phyloP scores from a whole-genome alignment of 495 filamentous ascomycete species.

The Talaromyces proteolyticus region DNA sequence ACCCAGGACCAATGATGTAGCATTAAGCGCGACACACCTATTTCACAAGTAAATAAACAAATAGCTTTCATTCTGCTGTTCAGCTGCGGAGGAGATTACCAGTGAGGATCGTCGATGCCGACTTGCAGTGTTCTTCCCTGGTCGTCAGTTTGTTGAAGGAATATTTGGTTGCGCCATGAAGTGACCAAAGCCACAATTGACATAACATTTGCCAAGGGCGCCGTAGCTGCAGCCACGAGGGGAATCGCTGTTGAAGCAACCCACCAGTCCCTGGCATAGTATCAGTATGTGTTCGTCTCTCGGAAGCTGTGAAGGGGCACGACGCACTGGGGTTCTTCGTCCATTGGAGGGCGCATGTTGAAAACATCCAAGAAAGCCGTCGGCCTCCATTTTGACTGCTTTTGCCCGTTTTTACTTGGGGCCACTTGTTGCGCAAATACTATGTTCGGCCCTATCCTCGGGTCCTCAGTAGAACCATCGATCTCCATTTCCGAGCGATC shows the following conservation, averaged over 20 bases:
- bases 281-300: background rate
- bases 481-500: background rate
- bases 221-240: slow-evolving; percentile 63
- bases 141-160: slow-evolving; percentile 8
- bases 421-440: background rate
- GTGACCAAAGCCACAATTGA: slow-evolving; percentile 69
- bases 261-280: slow-evolving; percentile 54
- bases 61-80: background rate
- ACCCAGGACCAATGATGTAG: slow-evolving; percentile 56
- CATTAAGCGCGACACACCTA: slow-evolving; percentile 54
- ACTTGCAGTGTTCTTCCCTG: slow-evolving; percentile 26
- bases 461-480: background rate
- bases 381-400: background rate
- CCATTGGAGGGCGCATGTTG: slow-evolving; percentile 38
- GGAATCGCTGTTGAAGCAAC: slow-evolving; percentile 73
- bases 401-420: background rate
- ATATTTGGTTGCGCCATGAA: slow-evolving; percentile 52
- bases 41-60: background rate
- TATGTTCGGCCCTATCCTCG: background rate
- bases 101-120: slow-evolving; percentile 44
- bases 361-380: slow-evolving; percentile 8
- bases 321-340: slow-evolving; percentile 37
- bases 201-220: slow-evolving; percentile 68
- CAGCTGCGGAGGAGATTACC: slow-evolving; percentile 25
- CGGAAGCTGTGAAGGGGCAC: background rate